phyloP scores from a whole-genome alignment of 2,329 filamentous ascomycete genomes.

The Claviceps arundinis region DNA sequence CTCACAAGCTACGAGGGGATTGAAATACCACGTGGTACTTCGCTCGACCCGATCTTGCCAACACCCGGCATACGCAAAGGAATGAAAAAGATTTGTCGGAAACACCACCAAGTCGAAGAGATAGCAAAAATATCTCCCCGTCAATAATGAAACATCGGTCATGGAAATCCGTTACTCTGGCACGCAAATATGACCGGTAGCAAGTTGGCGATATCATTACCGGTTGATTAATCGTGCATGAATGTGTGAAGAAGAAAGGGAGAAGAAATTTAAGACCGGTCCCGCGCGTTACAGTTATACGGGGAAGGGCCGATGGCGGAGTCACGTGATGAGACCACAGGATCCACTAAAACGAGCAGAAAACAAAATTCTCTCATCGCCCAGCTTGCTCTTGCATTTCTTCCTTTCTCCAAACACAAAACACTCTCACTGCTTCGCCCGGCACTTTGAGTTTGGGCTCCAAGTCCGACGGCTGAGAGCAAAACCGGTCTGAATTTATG shows the following conservation, averaged over 20 bases:
- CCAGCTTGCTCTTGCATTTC: not conserved
- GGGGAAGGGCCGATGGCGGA: not conserved
- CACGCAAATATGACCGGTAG: conserved; percentile 49
- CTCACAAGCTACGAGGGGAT: too few relatives aligned
- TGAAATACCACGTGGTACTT: not conserved
- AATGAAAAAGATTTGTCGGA: conserved; percentile 15
- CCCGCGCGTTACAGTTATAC: not conserved
- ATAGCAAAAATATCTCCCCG: conserved; percentile 9
- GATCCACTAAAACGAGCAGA: conserved; percentile 1
- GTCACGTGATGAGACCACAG: conserved; percentile 13
- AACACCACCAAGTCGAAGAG: conserved; percentile 16
- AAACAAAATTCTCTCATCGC: not conserved
- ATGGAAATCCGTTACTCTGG: conserved; percentile 32
- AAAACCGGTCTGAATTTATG: not conserved
- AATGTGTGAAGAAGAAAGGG: conserved; percentile 20
- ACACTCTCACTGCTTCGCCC: not conserved
- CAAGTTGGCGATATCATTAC: conserved; percentile 34
- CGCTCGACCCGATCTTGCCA: not conserved
- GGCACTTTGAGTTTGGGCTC: not conserved
- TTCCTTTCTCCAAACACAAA: conserved; percentile 2
- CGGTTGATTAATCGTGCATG: conserved; percentile 50
- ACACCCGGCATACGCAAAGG: not conserved
- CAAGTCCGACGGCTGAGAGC: not conserved
- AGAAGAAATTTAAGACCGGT: not conserved
- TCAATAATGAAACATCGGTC: conserved; percentile 13